Conservation (phyloP, 2,329 filamentous ascomycete genomes). For the Alternaria infectoria region DNA sequence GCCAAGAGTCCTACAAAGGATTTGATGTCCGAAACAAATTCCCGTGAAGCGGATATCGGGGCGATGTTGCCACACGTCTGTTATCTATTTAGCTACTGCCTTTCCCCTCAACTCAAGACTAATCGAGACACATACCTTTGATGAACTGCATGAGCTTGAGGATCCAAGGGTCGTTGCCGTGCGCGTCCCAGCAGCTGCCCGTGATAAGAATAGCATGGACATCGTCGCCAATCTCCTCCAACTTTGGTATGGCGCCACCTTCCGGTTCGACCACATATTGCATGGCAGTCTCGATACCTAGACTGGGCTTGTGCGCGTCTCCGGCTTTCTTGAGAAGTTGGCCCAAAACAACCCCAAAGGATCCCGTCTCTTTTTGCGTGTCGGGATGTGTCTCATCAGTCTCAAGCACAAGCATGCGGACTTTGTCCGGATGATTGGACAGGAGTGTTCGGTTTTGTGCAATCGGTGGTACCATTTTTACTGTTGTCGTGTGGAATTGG, state of each 20-base stretch:
- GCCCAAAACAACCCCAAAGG: constrained; percentile 62
- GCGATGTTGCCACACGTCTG: constrained; percentile 58
- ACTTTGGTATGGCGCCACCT: constrained; percentile 52
- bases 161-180: constrained; percentile 55
- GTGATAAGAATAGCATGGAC: constrained; percentile 56
- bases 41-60: constrained; percentile 59
- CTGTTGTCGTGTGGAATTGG: background rate
- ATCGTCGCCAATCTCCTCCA: constrained; percentile 55
- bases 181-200: constrained; percentile 57
- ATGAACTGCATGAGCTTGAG: constrained; percentile 53
- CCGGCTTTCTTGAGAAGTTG: constrained; percentile 60
- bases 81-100: constrained; percentile 1
- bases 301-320: constrained; percentile 58
- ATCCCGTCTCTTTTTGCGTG: constrained; percentile 57
- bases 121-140: constrained; percentile 41
- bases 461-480: constrained; percentile 32
- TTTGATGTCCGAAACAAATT: constrained; percentile 58
- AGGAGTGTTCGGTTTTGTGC: constrained; percentile 25
- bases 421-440: constrained; percentile 38
- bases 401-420: constrained; percentile 63
- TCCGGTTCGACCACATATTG: constrained; percentile 59
- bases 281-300: constrained; percentile 62
- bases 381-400: constrained; percentile 63
- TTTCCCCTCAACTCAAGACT: background rate
- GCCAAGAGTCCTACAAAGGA: constrained; percentile 54